These are phyloP conservation scores for Beauveria bassiana DNA, from an alignment of 2,329 filamentous ascomycete species.

Conservation along the genomic window DNA sequence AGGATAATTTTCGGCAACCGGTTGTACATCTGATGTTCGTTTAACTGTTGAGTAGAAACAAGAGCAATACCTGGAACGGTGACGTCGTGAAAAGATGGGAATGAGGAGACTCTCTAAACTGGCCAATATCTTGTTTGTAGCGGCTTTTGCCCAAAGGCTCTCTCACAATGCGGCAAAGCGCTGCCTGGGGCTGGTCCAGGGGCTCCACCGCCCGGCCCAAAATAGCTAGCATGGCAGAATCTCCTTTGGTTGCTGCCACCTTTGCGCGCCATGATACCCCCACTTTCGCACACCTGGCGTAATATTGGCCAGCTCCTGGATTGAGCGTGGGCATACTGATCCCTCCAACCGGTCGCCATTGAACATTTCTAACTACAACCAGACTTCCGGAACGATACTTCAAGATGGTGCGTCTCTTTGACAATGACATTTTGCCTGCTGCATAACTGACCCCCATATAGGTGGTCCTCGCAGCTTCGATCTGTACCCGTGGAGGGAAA, in stretches of 20 bases:
- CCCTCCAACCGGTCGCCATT: constrained; percentile 9
- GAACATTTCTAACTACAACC: constrained; percentile 14
- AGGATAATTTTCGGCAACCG: not conserved
- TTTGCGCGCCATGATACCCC: constrained; percentile 2
- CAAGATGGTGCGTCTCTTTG: constrained; percentile 31
- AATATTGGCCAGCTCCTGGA: constrained; percentile 14
- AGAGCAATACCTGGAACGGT: not conserved
- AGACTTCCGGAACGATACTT: constrained; percentile 15
- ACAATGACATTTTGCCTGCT: too few relatives aligned
- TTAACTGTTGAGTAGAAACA: not conserved
- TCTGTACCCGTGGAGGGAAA: constrained; percentile 97
- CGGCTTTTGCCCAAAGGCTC: not conserved
- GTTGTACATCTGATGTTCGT: not conserved
- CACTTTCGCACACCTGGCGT: constrained; percentile 15
- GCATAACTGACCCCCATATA: constrained; percentile 29
- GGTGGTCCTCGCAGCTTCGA: constrained; percentile 98
- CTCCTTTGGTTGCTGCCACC: constrained; percentile 2
- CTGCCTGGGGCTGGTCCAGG: not conserved
- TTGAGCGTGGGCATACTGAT: constrained; percentile 9
- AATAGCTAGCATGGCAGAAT: constrained; percentile 11
- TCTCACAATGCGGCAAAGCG: not conserved
- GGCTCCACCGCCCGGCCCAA: constrained; percentile 9
- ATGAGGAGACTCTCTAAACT: not conserved
- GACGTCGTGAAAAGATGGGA: not conserved
- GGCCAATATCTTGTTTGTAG: not conserved